Evolutionary conservation across 2,329 filamentous ascomycete species (phyloP), one percentile per base, ranked within the genome.

Genomic region (Fusarium cyanostomum): DNA sequence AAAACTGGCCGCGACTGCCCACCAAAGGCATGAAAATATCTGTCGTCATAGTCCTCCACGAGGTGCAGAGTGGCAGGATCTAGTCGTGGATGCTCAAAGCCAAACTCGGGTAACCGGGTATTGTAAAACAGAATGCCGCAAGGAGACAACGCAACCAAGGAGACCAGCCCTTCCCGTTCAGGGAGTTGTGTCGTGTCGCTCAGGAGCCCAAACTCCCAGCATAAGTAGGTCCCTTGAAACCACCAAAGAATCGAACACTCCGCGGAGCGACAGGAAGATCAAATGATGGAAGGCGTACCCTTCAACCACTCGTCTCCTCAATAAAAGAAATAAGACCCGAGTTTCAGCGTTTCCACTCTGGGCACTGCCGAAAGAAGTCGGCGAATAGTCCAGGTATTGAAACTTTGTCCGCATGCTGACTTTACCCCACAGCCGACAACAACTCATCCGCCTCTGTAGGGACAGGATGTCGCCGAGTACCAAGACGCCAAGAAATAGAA

Each of bases 121-220:
- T 71, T 71, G 67, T 68, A 71, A 69, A 65, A 59, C 56, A 62
- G 53, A 56, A 68, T 60, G 62, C 52, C 64, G 52, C 66, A 57
- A 67, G 52, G 56, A 64, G 57, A 71, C 67, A 60, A 71, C 63
- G 55, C 69, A 68, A 71, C 62, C 58, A 59, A 52, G 57, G 66
- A 69, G 56, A 62, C 68, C 68, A 70, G 66, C 61, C 68, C 68
- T 71, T 42, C 63, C 68, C 68, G 30, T 69, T 55, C 59, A 70
- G 62, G 64, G 68, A 56, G 52, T 62, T 58, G 63, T 70, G 63
- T 70, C 66, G 56, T 63, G 56, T 67, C 63, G 64, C 66, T 60
- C 63, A 59, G 52, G 57, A 67, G 52, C 53, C 56, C 53, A 59
- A 58, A 59, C 53, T 63, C 57, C 52, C 26, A 48, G 56, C 59